Evolutionary conservation across 2,329 filamentous ascomycete genomes (phyloP).

Genomic region (Scytalidium lignicola): DNA sequence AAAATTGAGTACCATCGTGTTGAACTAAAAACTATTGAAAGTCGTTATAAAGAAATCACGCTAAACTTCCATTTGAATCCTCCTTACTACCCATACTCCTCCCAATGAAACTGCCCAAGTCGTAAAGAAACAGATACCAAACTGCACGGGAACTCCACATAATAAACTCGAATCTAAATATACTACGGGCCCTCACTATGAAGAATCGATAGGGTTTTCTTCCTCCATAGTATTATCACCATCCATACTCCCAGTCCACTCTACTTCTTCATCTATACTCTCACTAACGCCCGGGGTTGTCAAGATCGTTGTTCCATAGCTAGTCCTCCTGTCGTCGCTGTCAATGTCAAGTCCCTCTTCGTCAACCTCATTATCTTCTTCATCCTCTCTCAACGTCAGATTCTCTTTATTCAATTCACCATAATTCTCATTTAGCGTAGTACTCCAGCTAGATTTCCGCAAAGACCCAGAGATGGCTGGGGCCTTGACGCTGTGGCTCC

Average conservation of each 20-base stretch:
- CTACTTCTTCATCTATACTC: constrained; percentile 23
- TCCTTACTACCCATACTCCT: background rate
- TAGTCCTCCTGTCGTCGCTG: constrained; percentile 21
- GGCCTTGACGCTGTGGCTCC: constrained; percentile 73
- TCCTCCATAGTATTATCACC: background rate
- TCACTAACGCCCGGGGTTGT: constrained; percentile 18
- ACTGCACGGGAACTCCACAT: background rate
- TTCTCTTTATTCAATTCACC: constrained; percentile 60
- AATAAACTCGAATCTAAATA: background rate
- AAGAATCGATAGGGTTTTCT: background rate
- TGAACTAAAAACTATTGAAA: background rate
- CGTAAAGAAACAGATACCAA: background rate
- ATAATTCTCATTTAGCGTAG: constrained; percentile 33
- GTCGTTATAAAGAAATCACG: background rate
- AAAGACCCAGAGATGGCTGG: constrained; percentile 43
- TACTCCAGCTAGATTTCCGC: constrained; percentile 68
- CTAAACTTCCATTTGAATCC: background rate
- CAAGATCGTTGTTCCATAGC: constrained; percentile 23
- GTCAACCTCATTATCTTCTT: constrained; percentile 37
- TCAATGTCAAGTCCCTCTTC: constrained; percentile 9
- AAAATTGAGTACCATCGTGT: background rate
- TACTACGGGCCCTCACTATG: background rate
- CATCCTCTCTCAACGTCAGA: constrained; percentile 54
- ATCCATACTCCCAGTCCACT: constrained; percentile 23
- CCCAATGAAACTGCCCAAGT: background rate